Percentiles rank a stretch among this genome's conserved stretches.
Conservation (phyloP, 805 yeast species). For the Candida berthetii region DNA sequence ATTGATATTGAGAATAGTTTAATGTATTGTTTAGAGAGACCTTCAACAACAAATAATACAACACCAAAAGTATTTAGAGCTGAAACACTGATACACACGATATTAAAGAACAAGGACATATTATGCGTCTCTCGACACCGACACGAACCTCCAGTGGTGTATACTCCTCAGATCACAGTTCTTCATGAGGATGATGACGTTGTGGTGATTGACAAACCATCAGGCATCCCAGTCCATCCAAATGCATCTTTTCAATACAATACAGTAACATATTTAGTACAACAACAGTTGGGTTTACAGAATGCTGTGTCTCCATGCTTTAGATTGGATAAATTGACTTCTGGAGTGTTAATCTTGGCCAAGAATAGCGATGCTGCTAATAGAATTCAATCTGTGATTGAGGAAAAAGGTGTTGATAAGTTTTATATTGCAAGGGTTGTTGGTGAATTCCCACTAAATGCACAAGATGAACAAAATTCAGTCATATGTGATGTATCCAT, state of each 20-base stretch:
- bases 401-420: slow-evolving; percentile 59
- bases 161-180: slow-evolving; percentile 46
- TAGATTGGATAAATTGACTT: slow-evolving; percentile 83
- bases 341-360: slow-evolving; percentile 77
- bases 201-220: slow-evolving; percentile 86
- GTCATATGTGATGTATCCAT: slow-evolving; percentile 47
- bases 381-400: slow-evolving; percentile 51
- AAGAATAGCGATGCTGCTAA: slow-evolving; percentile 52
- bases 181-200: slow-evolving; percentile 71
- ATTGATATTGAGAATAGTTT: no score
- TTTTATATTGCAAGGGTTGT: slow-evolving; percentile 83
- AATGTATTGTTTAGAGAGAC: no score
- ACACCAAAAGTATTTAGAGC: no score
- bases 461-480: not conserved
- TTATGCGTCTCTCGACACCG: slow-evolving; percentile 42
- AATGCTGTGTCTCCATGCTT: slow-evolving; percentile 74
- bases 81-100: no score
- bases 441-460: slow-evolving; percentile 70
- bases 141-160: slow-evolving; percentile 76
- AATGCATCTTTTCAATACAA: slow-evolving; percentile 78
- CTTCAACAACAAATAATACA: no score
- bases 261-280: slow-evolving; percentile 71
- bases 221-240: slow-evolving; percentile 95
- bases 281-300: slow-evolving; percentile 54
- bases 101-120: slow-evolving; percentile 17